phyloP scores from a whole-genome alignment of 352 stramenopile species.

The Poterioochromonas sp. region DNA sequence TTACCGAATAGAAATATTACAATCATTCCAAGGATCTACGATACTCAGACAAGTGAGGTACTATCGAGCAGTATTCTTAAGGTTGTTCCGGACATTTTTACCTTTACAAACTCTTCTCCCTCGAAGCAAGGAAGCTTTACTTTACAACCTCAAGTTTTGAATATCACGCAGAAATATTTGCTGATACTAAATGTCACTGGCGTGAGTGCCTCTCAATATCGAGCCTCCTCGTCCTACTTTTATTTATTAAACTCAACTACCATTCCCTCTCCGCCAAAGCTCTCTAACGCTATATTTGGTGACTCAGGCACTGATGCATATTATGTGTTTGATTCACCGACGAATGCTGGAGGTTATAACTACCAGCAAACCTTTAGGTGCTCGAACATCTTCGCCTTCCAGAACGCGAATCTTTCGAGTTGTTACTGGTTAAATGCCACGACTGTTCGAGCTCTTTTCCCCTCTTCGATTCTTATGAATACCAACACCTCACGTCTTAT shows the following conservation, averaged over 20 bases:
- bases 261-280: not conserved
- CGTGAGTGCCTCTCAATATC: not conserved
- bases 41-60: too few species aligned
- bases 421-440: not conserved
- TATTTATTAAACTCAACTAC: not conserved
- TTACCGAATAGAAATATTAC: too few species aligned
- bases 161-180: not conserved
- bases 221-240: not conserved
- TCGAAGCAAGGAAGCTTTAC: not conserved
- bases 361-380: not conserved
- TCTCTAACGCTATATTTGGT: not conserved
- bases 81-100: too few species aligned
- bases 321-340: not conserved
- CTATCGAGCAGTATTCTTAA: too few species aligned
- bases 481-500: not conserved
- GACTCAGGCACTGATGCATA: not conserved
- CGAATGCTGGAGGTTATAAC: not conserved
- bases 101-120: too few species aligned
- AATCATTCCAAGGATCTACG: too few species aligned
- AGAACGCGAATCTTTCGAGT: not conserved
- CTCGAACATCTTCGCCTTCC: not conserved
- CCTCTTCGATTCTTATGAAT: not conserved
- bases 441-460: not conserved
- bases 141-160: not conserved
- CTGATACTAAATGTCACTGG: not conserved